Evolutionary conservation across 2,329 filamentous ascomycete species (phyloP), one percentile per base, ranked within the genome.

Genomic region (Aspergillus chevalieri): DNA sequence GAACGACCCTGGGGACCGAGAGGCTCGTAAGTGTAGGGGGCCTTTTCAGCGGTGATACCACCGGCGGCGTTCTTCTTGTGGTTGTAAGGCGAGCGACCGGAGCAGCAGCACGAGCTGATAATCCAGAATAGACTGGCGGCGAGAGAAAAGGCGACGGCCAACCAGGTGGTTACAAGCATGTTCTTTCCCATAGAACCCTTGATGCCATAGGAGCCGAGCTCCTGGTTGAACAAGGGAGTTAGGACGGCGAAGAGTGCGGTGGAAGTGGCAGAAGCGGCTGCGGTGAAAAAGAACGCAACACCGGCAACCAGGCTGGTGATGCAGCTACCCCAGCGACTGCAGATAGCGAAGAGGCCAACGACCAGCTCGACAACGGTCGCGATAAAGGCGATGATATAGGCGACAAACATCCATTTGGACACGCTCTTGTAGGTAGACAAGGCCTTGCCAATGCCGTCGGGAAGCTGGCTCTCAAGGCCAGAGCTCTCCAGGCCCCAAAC

Each of bases 81-180:
- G 62, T 73, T 66, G 47, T 74, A 75, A 24, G 74, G 72, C 48
- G 72, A 77, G 59, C 78, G 76, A 43, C 89, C 88, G 59, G 80
- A 83, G 78, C 91, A 95, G 82, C 91, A 97, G 85, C 92, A 97
- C 63, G 87, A 81, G 69, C 84, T 89, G 69, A 94, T 82, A 64
- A 91, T 74, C 92, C 93, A 97, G 85, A 97, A 96, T 65, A 95
- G 72, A 56, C 81, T 82, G 6, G 86, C 85, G 39, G 70, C 87
- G 30, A 93, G 66, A 53, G 86, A 85, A 65, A 94, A 90, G 24
- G 81, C 87, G 36, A 85, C 85, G 41, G 84, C 85, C 52, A 97
- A 76, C 89, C 91, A 96, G 60, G 86, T 81, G 17, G 83, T 73
- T 33, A 78, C 78, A 48, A 93, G 82, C 74, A 87, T 92, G 51